Evolutionary conservation across 306 rosid species (phyloP).

Genomic region (Lupinus albus): DNA sequence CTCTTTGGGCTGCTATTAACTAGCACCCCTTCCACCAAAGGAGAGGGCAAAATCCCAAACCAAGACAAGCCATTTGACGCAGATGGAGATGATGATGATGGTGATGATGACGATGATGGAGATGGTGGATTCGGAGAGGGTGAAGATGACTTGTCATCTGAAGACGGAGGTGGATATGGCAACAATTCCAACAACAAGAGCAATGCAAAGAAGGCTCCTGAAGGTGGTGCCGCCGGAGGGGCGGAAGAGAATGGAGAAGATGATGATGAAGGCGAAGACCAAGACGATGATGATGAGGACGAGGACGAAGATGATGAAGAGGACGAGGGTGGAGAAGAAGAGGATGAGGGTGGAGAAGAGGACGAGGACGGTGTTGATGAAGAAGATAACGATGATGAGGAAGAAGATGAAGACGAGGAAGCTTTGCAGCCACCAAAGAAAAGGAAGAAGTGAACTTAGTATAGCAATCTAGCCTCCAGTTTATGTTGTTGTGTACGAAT

Average conservation of each 20-base stretch:
- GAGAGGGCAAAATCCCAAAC: conserved; percentile 43
- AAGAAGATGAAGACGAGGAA: conserved; percentile 79
- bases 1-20: conserved; percentile 37
- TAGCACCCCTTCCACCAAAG: conserved; percentile 42
- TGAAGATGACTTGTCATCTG: conserved; percentile 81
- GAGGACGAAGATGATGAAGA: conserved; percentile 29
- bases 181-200: conserved; percentile 68
- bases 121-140: conserved; percentile 75
- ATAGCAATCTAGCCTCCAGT: conserved; percentile 40
- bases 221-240: conserved; percentile 57
- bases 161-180: conserved; percentile 59
- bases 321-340: conserved; percentile 29
- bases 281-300: conserved; percentile 43
- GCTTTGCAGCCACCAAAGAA: conserved; percentile 95
- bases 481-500: conserved; percentile 46
- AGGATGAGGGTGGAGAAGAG: conserved; percentile 49
- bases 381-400: conserved; percentile 58
- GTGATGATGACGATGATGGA: conserved; percentile 52
- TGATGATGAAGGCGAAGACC: conserved; percentile 58
- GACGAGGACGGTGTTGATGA: conserved; percentile 61
- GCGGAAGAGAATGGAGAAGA: conserved; percentile 73
- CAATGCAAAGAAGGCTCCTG: conserved; percentile 72
- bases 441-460: conserved; percentile 74
- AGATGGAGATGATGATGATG: conserved; percentile 60
- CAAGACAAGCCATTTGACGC: conserved; percentile 60